These are phyloP conservation scores for Colletotrichum zoysiae DNA, from an alignment of 2,329 filamentous ascomycete species.

Conservation along the genomic window DNA sequence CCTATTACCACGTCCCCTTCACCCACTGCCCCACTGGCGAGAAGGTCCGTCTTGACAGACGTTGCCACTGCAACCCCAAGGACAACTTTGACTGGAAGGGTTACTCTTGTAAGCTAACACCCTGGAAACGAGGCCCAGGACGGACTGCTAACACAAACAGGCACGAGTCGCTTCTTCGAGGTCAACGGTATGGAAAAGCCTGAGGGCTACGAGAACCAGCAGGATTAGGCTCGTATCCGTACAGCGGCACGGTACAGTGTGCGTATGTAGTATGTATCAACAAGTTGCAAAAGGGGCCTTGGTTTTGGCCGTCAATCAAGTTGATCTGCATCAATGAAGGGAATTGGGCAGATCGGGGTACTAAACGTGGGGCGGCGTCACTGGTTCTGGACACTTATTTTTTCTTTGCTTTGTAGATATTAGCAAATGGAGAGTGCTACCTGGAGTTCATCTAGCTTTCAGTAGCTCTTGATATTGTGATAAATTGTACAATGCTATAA, in stretches of 20 bases:
- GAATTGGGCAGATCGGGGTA: conserved; percentile 32
- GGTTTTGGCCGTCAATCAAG: conserved; percentile 33
- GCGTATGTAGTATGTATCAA: conserved; percentile 35
- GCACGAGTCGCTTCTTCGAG: conserved; percentile 88
- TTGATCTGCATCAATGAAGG: conserved; percentile 32
- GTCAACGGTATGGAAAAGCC: conserved; percentile 86
- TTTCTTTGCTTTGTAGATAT: conserved; percentile 36
- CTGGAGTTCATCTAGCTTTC: conserved; percentile 21
- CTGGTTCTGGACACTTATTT: conserved; percentile 35
- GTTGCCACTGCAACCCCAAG: conserved; percentile 93
- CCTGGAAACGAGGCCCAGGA: neutral
- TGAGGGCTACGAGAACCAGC: conserved; percentile 83
- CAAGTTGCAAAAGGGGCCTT: conserved; percentile 30
- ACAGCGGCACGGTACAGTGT: conserved; percentile 1
- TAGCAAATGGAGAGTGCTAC: conserved; percentile 25
- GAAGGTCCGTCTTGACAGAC: conserved; percentile 83
- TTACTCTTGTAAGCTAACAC: conserved; percentile 83
- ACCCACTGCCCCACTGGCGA: conserved; percentile 97
- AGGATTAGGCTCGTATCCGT: conserved; percentile 55
- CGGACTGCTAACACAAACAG: conserved; percentile 57
- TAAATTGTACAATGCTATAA: conserved; percentile 33
- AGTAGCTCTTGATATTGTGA: neutral
- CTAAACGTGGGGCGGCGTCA: conserved; percentile 42
- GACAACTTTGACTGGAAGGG: conserved; percentile 99
- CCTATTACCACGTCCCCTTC: conserved; percentile 97